Evolutionary conservation across 768 basidiomycete species (phyloP), one percentile per base, ranked within the genome.

Genomic region (Tylopilus rubrobrunneus): DNA sequence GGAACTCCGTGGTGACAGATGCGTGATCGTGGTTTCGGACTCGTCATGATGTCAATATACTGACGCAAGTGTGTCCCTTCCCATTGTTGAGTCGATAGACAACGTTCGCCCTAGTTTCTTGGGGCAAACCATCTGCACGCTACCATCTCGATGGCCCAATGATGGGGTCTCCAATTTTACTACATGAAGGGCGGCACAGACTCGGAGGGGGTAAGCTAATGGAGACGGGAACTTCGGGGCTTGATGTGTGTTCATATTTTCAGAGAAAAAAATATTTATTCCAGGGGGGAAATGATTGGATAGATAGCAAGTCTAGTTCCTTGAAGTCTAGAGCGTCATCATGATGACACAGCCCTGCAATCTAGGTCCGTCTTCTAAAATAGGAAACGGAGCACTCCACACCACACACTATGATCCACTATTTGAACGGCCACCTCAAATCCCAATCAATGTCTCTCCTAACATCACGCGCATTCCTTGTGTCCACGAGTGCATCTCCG

Each of bases 391-490:
- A 57, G 45, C 34, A 45, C 52, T 58, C 66, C 49, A 43, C 56
- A 28, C 49, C 37, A 27, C 55, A 52, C 57, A 55, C 51, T 7
- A 57, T 67, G 64, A 67, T 58, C 58, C 56, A 66, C 55, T 68
- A 70, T 66, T 70, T 68, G 47, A 66, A 58, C 53, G 52, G 41
- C 17, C 45, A 27, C 34, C 17, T 41, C 53, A 34, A 28, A 37
- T 45, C 47, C 48, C 46, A 40, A 27, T 36, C 49, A 25, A 46
- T 57, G 59, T 48, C 27, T 40, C 65, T 45, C 52, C 56, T 52
- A 49, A 59, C 50, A 49, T 48, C 53, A 47, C 49, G 17, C 53
- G 12, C 37, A 57, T 44, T 44, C 19, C 21, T 42, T 29, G 34
- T 57, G 34, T 33, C 17, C 28, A 43, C 39, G 8, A 5, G 28